A percentile compares a stretch with the other conserved stretches of the same genome.
Evolutionary conservation across 257 asterid species (phyloP).

Genomic region (Penstemon newberryi): DNA sequence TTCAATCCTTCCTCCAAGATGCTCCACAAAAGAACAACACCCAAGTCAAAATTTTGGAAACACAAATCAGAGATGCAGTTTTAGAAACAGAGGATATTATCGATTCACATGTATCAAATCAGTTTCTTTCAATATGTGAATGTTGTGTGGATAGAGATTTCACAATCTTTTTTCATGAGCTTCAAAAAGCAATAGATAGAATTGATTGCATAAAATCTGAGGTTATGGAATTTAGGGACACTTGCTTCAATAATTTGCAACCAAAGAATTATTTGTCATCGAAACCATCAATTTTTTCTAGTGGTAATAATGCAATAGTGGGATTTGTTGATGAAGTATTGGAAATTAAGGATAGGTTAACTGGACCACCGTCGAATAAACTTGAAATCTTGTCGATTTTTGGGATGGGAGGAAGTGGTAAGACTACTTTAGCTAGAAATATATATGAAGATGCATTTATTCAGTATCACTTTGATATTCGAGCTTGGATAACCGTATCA

Average conservation of each 20-base stretch:
- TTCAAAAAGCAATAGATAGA: background rate
- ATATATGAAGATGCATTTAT: slow-evolving; percentile 18
- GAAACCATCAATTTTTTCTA: background rate
- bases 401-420: slow-evolving; percentile 37
- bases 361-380: background rate
- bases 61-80: slow-evolving; percentile 14
- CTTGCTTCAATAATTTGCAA: background rate
- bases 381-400: slow-evolving; percentile 24
- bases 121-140: slow-evolving; percentile 6
- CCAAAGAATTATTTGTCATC: background rate
- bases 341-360: slow-evolving; percentile 2
- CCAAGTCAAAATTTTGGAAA: background rate
- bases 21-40: background rate
- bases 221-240: background rate
- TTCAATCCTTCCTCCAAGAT: slow-evolving; percentile 3
- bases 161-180: background rate
- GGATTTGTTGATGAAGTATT: background rate
- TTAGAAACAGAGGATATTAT: slow-evolving; percentile 19
- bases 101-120: slow-evolving; percentile 1
- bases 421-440: slow-evolving; percentile 38
- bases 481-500: slow-evolving; percentile 31
- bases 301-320: background rate
- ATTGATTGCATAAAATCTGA: background rate
- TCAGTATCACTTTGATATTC: slow-evolving; percentile 18
- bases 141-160: background rate